Percentiles rank a stretch among this genome's conserved stretches.
phyloP scores from a whole-genome alignment of 305 asterid genomes.

The Fraxinus floribunda region DNA sequence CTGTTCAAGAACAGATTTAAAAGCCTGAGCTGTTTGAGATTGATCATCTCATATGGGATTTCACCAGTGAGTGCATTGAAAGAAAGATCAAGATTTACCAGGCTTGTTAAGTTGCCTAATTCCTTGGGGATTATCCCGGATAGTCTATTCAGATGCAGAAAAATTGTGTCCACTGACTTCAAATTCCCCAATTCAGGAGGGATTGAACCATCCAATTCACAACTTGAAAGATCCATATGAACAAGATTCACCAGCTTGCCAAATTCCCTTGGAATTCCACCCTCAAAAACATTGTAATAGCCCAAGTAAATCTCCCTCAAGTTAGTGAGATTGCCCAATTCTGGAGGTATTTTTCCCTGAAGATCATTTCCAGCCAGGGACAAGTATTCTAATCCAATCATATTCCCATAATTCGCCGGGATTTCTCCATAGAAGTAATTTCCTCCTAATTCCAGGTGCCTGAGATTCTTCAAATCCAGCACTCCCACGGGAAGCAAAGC shows the following conservation, averaged over 20 bases:
- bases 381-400: constrained; percentile 62
- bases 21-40: constrained; percentile 54
- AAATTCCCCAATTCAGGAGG: constrained; percentile 46
- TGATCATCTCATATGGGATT: constrained; percentile 71
- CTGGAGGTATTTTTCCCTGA: constrained; percentile 65
- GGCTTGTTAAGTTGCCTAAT: constrained; percentile 69
- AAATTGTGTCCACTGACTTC: constrained; percentile 61
- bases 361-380: constrained; percentile 81
- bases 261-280: constrained; percentile 71
- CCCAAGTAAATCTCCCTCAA: constrained; percentile 82
- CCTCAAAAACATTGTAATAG: constrained; percentile 54
- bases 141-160: constrained; percentile 61
- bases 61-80: constrained; percentile 70
- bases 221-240: constrained; percentile 67
- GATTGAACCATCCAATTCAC: constrained; percentile 64
- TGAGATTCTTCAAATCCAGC: constrained; percentile 53
- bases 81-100: constrained; percentile 81
- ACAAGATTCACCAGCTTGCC: constrained; percentile 42
- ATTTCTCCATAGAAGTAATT: constrained; percentile 71
- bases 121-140: constrained; percentile 73
- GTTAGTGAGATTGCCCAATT: constrained; percentile 75
- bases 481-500: constrained; percentile 64
- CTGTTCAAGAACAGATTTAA: constrained; percentile 79
- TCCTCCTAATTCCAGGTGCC: constrained; percentile 81
- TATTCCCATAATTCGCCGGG: constrained; percentile 56